Conservation (phyloP, 2,329 filamentous ascomycete species). For the Cadophora luteo-olivacea region DNA sequence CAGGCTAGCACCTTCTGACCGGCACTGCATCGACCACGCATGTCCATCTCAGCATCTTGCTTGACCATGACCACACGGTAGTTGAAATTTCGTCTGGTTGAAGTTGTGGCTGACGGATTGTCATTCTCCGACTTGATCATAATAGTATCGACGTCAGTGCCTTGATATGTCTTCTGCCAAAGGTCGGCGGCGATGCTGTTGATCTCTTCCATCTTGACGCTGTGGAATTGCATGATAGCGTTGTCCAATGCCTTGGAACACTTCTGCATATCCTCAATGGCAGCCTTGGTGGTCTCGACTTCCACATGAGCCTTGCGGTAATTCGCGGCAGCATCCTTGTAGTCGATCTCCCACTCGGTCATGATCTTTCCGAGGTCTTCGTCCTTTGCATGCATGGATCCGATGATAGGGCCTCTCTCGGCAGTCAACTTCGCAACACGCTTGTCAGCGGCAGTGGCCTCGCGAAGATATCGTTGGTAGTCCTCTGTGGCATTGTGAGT, state of each 20-base stretch:
- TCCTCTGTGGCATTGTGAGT: constrained; percentile 53
- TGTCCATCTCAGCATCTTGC: constrained; percentile 97
- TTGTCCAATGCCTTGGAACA: constrained; percentile 88
- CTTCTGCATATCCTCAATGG: constrained; percentile 85
- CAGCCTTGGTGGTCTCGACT: constrained; percentile 90
- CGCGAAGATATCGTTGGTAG: constrained; percentile 68
- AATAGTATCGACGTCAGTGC: constrained; percentile 96
- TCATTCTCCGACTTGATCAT: constrained; percentile 93
- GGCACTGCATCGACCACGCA: constrained; percentile 96
- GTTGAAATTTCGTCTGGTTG: constrained; percentile 84
- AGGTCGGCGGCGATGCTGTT: constrained; percentile 93
- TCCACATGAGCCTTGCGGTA: constrained; percentile 90
- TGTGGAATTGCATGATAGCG: constrained; percentile 96
- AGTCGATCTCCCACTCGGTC: constrained; percentile 83
- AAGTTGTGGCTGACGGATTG: constrained; percentile 50
- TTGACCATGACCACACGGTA: constrained; percentile 99
- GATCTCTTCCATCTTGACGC: constrained; percentile 97
- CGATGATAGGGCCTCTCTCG: constrained; percentile 76
- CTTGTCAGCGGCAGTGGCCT: constrained; percentile 72
- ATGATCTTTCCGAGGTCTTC: constrained; percentile 76
- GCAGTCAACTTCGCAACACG: constrained; percentile 73
- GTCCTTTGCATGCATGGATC: constrained; percentile 84
- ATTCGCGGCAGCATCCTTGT: constrained; percentile 78
- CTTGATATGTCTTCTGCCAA: constrained; percentile 97
- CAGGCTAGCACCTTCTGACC: constrained; percentile 96